phyloP scores from a whole-genome alignment of 2,329 filamentous ascomycete species.

The Aspergillus ibericus region DNA sequence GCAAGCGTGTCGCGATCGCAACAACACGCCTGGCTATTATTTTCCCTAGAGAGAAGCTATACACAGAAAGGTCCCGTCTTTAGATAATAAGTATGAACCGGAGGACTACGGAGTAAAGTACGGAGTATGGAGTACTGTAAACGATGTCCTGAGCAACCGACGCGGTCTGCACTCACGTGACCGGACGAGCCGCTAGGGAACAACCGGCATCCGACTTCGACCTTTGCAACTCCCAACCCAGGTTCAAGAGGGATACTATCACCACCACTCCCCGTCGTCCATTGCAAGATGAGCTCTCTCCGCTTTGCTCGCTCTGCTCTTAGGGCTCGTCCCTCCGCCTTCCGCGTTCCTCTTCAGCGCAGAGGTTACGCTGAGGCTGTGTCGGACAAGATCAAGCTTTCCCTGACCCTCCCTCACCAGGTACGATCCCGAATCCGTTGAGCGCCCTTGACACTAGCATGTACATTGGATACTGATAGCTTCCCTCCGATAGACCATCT shows the following conservation, averaged over 20 bases:
- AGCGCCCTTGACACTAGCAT: conserved; percentile 6
- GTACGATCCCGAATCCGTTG: conserved; percentile 58
- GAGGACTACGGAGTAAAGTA: background rate
- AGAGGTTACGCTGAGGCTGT: conserved; percentile 89
- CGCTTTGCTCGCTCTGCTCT: conserved; percentile 88
- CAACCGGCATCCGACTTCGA: conserved; percentile 42
- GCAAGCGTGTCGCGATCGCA: background rate
- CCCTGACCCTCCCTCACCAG: conserved; percentile 96
- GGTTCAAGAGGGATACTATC: conserved; percentile 37
- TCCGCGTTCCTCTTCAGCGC: conserved; percentile 75
- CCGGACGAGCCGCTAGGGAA: conserved; percentile 35
- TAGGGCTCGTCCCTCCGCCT: conserved; percentile 74
- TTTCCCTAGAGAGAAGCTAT: background rate
- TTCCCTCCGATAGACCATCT: conserved; percentile 57
- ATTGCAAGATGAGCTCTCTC: conserved; percentile 79
- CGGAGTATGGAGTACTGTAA: background rate
- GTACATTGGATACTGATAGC: conserved; percentile 24
- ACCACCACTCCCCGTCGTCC: conserved; percentile 32
- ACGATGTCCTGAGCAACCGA: background rate
- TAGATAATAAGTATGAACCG: background rate
- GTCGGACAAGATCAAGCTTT: conserved; percentile 96
- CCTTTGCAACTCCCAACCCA: conserved; percentile 39
- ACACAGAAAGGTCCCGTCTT: background rate
- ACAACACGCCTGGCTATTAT: background rate
- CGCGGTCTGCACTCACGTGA: conserved; percentile 29